Base-by-base conservation (phyloP, 495 filamentous ascomycete genomes). In the Echria macrotheca region DNA sequence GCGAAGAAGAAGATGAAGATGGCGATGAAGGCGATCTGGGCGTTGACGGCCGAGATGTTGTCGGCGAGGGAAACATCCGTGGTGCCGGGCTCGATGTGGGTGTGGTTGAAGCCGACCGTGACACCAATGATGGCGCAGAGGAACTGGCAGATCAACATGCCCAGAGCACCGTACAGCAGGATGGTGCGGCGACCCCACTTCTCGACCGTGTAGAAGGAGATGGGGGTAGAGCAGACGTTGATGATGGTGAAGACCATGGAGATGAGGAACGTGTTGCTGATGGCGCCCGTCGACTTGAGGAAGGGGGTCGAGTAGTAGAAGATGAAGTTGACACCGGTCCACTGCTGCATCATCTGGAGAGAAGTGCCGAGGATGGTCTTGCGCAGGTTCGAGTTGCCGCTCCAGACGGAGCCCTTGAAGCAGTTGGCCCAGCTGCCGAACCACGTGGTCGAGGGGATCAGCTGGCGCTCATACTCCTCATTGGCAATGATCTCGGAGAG, bases 1-100 rank as follows among this genome's bases (percentile, higher is more conserved):
- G 87, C 87, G 60, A 89, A 90, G 71, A 84, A 85, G 69, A 87
- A 86, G 65, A 91, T 86, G 77, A 88, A 91, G 72, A 91, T 82
- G 63, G 82, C 83, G 50, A 87, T 82, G 67, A 89, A 89, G 24
- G 86, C 77, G 31, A 89, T 83, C 59, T 77, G 73, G 6, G 77
- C 69, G 54, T 82, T 82, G 58, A 85, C 81, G 21, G 82, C 76
- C 4, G 61, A 60, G 65, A 86, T 77, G 71, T 84, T 80, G 70
- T 69, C 44, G 42, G 68, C 70, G 15, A 70, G 31, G 3, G 54
- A 63, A 18, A 7, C 29, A n/a, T 45, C 32, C 19, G 37, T 24
- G 37, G 53, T 39, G 21, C n/a, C 18, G 24, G 53, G 53, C 36
- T 37, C 50, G n/a, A 26, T n/a, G 55, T 64, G 50, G 44, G 65